phyloP scores from a whole-genome alignment of 352 stramenopile genomes.

The Phytophthora agathidicida region DNA sequence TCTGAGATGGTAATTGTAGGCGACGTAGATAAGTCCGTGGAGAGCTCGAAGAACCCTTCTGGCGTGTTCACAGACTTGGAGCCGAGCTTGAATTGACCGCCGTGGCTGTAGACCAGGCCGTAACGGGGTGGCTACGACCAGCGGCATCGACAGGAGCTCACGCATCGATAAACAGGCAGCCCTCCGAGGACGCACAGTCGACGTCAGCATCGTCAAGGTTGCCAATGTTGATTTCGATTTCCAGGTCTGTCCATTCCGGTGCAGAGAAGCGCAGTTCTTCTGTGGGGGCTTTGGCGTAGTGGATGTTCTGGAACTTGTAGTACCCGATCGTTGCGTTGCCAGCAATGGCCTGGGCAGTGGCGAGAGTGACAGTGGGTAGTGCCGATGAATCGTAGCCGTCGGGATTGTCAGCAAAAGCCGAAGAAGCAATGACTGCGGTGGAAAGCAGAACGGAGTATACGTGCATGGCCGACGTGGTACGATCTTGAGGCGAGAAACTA shows the following conservation, averaged over 20 bases:
- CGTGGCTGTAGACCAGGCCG: constrained; percentile 43
- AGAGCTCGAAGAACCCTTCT: constrained; percentile 30
- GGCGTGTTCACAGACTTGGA: constrained; percentile 27
- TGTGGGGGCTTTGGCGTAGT: constrained; percentile 27
- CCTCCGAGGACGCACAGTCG: constrained; percentile 24
- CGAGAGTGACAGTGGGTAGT: constrained; percentile 23
- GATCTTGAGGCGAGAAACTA: no score
- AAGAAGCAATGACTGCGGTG: no score
- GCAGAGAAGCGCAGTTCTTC: constrained; percentile 29
- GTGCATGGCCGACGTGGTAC: no score
- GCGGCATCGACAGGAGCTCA: constrained; percentile 27
- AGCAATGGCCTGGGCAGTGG: constrained; percentile 25
- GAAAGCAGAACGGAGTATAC: no score
- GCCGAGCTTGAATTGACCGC: constrained; percentile 33
- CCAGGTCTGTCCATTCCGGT: neutral
- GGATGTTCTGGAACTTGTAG: constrained; percentile 46
- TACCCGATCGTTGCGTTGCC: constrained; percentile 37
- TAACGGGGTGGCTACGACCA: constrained; percentile 32
- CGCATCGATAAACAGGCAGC: constrained; percentile 47
- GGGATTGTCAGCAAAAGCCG: no score
- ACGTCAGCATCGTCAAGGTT: constrained; percentile 6
- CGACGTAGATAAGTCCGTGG: constrained; percentile 41
- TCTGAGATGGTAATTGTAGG: constrained; percentile 46
- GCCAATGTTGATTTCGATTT: neutral
- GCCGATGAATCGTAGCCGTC: no score